A percentile compares a stretch with the other conserved stretches of the same genome.
These are phyloP conservation scores for Pyrus bretschneideri DNA, from an alignment of 306 rosid species.

Conservation along the genomic window DNA sequence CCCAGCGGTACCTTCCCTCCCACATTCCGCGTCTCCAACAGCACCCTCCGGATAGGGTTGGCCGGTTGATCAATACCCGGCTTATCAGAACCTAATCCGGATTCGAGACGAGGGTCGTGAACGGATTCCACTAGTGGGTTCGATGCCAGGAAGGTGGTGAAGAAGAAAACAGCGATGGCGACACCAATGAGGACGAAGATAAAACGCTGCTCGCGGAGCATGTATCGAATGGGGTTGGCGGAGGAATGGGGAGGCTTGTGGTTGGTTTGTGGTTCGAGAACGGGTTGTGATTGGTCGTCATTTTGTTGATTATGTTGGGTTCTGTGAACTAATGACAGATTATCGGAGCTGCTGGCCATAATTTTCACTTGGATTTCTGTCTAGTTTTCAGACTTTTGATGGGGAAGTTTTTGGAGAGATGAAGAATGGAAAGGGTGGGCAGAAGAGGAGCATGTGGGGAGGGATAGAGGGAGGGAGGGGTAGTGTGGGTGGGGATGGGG, in stretches of 20 bases:
- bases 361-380: not conserved
- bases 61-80: not conserved
- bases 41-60: conserved; percentile 30
- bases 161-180: conserved; percentile 35
- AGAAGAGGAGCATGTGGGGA: not conserved
- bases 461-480: not conserved
- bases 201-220: conserved; percentile 26
- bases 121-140: not conserved
- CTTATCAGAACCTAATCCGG: not conserved
- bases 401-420: not conserved
- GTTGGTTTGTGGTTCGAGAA: not conserved
- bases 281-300: not conserved
- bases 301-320: conserved; percentile 5
- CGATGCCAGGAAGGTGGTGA: conserved; percentile 25
- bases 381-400: not conserved
- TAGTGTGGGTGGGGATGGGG: not conserved
- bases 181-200: conserved; percentile 30
- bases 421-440: not conserved
- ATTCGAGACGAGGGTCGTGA: not conserved
- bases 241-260: not conserved
- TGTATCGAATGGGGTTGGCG: conserved; percentile 3
- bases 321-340: conserved; percentile 30
- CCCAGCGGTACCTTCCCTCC: conserved; percentile 37
- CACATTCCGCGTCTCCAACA: conserved; percentile 22
- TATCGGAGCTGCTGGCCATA: conserved; percentile 27